Base-by-base conservation (phyloP, 2,329 filamentous ascomycete species). In the Penicillium italicum region DNA sequence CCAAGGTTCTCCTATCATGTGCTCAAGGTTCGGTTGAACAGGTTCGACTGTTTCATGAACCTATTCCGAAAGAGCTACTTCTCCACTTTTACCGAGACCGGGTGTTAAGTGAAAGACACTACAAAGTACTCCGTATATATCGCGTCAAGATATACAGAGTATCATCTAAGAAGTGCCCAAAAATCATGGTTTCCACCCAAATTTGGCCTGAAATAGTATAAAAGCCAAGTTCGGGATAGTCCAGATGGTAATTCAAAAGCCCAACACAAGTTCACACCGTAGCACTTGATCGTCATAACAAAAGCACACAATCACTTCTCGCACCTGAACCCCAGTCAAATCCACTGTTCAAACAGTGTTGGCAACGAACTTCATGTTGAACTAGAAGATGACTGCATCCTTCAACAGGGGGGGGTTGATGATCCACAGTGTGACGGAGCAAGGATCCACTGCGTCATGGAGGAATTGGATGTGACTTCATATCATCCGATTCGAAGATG, bases 401-500 rank as follows among this genome's bases (percentile, higher is more conserved):
- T 43, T 41, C 47, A 53, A 24, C 36, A 55, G 53, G 47, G 40
- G 33, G 24, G 26, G 26, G n/a, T 44, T 16, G 14, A 43, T 40
- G 14, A 38, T 51, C 53, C 33, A 45, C 40, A 14, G 53, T 55
- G 53, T 45, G 41, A 55, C 53, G 20, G 38, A 18, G 33, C 28
- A 51, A 20, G 53, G 47, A 44, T 43, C 18, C 26, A 51, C 34
- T 31, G 47, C 34, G 22, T 55, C 40, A 55, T 44, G 38, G 26
- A 44, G 31, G 52, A 50, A 55, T 50, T 44, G 52, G 46, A 50
- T 50, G 45, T 12, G 26, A 55, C 38, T 44, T 44, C 40, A 51
- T 55, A 55, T 55, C 47, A 55, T 55, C 53, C 53, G 53, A 55
- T 51, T 55, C 53, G 53, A 55, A 50, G 53, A 26, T 28, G 20